Evolutionary conservation across 2,329 filamentous ascomycete genomes (phyloP), one percentile per base, ranked within the genome.

Genomic region (Paraphaeosphaeria minitans): DNA sequence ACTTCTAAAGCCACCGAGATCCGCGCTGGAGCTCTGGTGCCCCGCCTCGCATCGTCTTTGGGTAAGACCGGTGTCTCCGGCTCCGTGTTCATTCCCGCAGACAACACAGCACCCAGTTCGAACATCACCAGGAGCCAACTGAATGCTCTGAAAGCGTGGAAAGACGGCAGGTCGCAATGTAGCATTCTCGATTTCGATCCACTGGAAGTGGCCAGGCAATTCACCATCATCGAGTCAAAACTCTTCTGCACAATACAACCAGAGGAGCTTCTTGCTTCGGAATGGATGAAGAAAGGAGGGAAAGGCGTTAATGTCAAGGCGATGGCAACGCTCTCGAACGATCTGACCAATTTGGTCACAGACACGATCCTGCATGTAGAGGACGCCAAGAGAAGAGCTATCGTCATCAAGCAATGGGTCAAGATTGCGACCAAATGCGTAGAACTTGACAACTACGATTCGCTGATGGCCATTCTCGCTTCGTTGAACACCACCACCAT

Each of bases 331-430:
- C 82, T 99, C 42, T 96, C 94, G 3, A 99, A 93, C 0, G 93
- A 97, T 64, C 81, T 99, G 19, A 93, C 94, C 4, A 95, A 97
- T 71, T 81, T 98, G 41, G 95, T 99, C 12, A 91, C 92, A 0
- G 94, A 98, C 73, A 96, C 91, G 0, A 96, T 99, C 67, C 84
- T 99, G 14, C 87, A 91, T 56, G 85, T 92, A 57, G 85, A 91
- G n/a, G 95, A 98, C 74, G 88, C 90, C 27, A 98, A 98, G 85
- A 96, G 94, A 81, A 87, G 95, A 27, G 94, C 95, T 0, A 81
- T 85, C 1, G 87, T 93, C 53, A 95, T 99, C 80, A 98, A 99
- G 81, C 93, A 98, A 68, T 99, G 95, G 95, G 91, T 97, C 75
- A 99, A 98, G 82, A 88, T 98, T 66, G 92, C 92, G 0, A 85